Percentiles rank a stretch among this genome's conserved stretches.
Evolutionary conservation across 805 yeast species (phyloP).

Genomic region (Scheffersomyces lignosus): DNA sequence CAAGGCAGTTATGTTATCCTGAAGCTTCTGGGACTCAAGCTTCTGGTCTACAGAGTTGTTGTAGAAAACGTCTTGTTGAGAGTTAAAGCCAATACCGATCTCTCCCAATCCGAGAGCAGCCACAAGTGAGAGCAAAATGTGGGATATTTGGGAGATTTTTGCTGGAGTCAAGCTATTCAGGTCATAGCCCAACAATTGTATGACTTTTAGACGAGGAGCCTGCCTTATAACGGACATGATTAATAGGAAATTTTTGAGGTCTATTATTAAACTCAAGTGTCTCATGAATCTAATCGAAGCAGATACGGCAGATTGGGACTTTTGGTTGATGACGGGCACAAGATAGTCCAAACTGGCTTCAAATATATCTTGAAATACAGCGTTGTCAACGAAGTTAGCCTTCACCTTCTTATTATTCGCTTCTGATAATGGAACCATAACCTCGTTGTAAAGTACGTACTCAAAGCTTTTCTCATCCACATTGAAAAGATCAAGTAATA

Average conservation of each 20-base stretch:
- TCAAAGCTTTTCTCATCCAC: conserved; percentile 14
- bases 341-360: conserved; percentile 15
- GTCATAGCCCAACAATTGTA: conserved; percentile 27
- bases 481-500: conserved; percentile 18
- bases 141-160: conserved; percentile 11
- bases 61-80: conserved; percentile 23
- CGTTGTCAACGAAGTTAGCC: conserved; percentile 1
- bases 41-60: conserved; percentile 13
- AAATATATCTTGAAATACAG: conserved; percentile 8
- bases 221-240: conserved; percentile 25
- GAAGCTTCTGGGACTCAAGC: conserved; percentile 2
- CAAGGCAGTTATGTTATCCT: conserved; percentile 13
- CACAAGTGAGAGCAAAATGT: conserved; percentile 23
- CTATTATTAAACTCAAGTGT: conserved; percentile 25
- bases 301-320: not conserved
- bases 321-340: conserved; percentile 12
- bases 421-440: conserved; percentile 21
- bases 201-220: conserved; percentile 21
- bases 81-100: conserved; percentile 25
- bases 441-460: conserved; percentile 14
- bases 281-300: conserved; percentile 5
- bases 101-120: conserved; percentile 28
- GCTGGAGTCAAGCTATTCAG: conserved; percentile 8
- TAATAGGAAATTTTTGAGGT: conserved; percentile 30
- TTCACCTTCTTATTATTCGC: conserved; percentile 19